Conservation (phyloP, 129 eudicot species). For the Chrysanthemum lavandulifolium region DNA sequence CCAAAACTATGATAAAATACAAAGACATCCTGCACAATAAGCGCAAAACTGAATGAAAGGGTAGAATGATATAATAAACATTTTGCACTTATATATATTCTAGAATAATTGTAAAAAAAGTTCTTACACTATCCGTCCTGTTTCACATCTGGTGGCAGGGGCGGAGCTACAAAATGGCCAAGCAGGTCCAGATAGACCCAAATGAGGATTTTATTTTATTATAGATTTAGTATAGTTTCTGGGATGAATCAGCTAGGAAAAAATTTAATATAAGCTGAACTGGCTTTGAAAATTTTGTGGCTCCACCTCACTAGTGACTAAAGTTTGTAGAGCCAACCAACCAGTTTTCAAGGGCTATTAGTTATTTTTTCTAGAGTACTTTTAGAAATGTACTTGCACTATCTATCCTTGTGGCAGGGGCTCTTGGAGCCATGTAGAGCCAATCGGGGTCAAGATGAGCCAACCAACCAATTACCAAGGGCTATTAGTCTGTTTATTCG, state of each 20-base stretch:
- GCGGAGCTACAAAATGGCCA: background rate
- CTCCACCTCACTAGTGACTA: no score
- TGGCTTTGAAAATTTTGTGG: no score
- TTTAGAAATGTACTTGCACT: constrained; percentile 1
- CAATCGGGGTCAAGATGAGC: background rate
- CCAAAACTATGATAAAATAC: constrained; percentile 3
- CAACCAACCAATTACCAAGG: background rate
- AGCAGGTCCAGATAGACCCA: no score
- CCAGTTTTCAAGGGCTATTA: no score
- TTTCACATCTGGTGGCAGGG: background rate
- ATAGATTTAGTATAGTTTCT: no score
- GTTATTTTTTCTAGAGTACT: background rate
- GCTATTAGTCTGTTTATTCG: background rate
- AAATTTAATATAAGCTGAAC: no score
- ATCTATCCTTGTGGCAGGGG: background rate
- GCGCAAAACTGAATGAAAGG: background rate
- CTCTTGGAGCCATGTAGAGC: background rate
- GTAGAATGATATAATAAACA: background rate
- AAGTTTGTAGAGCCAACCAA: no score
- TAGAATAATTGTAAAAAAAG: background rate
- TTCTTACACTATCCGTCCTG: background rate
- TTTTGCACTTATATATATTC: background rate
- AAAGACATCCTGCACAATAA: background rate
- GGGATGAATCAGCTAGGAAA: no score
- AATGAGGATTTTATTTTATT: no score